phyloP scores from a whole-genome alignment of 2,329 filamentous ascomycete genomes.

The Lasiodiplodia hormozganensis region DNA sequence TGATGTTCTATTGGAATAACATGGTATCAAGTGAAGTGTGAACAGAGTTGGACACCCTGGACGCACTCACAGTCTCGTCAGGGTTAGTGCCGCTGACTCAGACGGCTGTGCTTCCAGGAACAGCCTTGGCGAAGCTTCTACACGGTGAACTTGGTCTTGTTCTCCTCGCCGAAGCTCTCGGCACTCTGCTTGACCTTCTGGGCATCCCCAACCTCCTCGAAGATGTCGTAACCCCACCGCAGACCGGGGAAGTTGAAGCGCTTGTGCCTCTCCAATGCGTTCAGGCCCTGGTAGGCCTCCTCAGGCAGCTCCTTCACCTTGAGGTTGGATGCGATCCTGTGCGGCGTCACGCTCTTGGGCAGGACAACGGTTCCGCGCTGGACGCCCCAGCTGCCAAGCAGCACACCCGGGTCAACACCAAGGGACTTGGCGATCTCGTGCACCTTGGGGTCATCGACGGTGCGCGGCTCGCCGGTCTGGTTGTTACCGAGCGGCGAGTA shows the following conservation, averaged over 20 bases:
- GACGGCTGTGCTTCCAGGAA: neutral
- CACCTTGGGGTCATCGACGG: conserved; percentile 74
- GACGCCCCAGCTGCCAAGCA: conserved; percentile 88
- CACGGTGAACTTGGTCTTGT: conserved; percentile 44
- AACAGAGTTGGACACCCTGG: neutral
- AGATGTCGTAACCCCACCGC: conserved; percentile 28
- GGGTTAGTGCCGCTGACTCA: neutral
- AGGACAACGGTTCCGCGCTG: conserved; percentile 81
- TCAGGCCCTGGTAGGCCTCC: conserved; percentile 41
- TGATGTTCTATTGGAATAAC: neutral
- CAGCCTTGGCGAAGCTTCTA: conserved; percentile 1
- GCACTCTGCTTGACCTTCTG: conserved; percentile 37
- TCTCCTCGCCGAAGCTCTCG: conserved; percentile 44
- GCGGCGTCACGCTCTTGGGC: conserved; percentile 64
- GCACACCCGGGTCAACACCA: conserved; percentile 76
- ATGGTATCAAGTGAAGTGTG: conserved; percentile 3
- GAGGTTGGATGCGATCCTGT: conserved; percentile 42
- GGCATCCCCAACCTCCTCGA: conserved; percentile 37
- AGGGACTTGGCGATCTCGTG: conserved; percentile 71
- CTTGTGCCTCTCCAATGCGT: conserved; percentile 44
- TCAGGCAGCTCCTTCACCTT: conserved; percentile 41
- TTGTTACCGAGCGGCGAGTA: conserved; percentile 63
- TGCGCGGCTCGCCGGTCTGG: conserved; percentile 65
- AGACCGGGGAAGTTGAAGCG: conserved; percentile 40
- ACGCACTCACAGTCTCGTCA: neutral